Evolutionary conservation across 139 green algal species (phyloP).

Genomic region (Chlorella sp.): DNA sequence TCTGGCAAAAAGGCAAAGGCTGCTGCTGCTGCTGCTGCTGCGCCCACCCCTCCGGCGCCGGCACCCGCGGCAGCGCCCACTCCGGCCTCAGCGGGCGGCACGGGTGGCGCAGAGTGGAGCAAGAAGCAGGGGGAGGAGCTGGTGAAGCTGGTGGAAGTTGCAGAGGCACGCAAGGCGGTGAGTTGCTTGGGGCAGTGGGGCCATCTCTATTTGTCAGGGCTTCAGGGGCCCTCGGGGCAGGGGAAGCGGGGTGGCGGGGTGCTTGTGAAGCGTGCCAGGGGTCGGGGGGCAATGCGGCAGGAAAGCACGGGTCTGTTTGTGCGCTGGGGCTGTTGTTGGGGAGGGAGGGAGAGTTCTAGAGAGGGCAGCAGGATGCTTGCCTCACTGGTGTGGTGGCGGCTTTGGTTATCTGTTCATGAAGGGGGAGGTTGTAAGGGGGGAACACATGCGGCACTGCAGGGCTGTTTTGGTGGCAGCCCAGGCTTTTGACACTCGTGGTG

Average conservation of each 20-base stretch:
- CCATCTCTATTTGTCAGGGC: background rate
- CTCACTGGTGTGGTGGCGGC: too few relatives aligned
- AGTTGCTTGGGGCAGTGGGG: background rate
- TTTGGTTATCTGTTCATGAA: too few relatives aligned
- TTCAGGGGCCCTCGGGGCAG: background rate
- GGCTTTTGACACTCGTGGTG: too few relatives aligned
- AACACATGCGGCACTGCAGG: too few relatives aligned
- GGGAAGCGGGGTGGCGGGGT: background rate
- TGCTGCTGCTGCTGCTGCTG: background rate
- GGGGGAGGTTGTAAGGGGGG: too few relatives aligned
- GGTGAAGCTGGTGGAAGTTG: slow-evolving; percentile 41
- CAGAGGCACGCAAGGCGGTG: slow-evolving; percentile 39
- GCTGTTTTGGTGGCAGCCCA: too few relatives aligned
- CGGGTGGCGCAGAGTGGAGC: slow-evolving; percentile 15
- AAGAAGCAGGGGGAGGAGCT: slow-evolving; percentile 30
- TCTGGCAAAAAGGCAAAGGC: background rate
- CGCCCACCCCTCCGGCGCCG: background rate
- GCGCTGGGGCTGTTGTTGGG: background rate
- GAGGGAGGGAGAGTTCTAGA: too few relatives aligned
- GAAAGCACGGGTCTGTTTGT: background rate
- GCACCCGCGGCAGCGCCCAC: too few relatives aligned
- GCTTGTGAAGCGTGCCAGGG: too few relatives aligned
- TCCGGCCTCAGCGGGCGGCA: background rate
- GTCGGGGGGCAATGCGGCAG: background rate
- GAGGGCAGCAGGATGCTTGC: too few relatives aligned